Base-by-base conservation (phyloP, 495 filamentous ascomycete genomes). In the Thermothielavioides terrestris region DNA sequence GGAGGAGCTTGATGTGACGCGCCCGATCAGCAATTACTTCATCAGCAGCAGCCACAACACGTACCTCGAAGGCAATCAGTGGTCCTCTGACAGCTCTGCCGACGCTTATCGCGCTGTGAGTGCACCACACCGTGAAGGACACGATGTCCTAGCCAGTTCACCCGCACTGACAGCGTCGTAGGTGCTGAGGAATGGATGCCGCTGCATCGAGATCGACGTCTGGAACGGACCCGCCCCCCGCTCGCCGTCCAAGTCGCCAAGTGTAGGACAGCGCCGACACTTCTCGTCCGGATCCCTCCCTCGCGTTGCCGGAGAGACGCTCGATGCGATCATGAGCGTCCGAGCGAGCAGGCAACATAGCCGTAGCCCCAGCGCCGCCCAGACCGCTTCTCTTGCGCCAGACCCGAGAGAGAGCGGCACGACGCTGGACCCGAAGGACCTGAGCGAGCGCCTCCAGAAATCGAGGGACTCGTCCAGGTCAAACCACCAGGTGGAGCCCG, bases 191-290 rank as follows among this genome's bases (percentile, higher is more conserved):
- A 77, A 78, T 32, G 88, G 89, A 23, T 94, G 91, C 55, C 79
- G 92, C 26, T 95, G 88, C 54, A 87, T 96, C 26, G 91, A 96
- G 64, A 94, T 97, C 56, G 91, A 97, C 62, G 89, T 96, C 8
- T 95, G 89, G 87, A 85, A 97, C 67, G 86, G 89, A 2, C 51
- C 65, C 4, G 34, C 49, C 2, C 52, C 62, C 17, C 57, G 59
- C 10, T 47, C 54, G 0, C 47, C 56, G 2, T 67, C 66, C 34
- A 62, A 55, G 26, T 62, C 62, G 3, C 64, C 66, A 12, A 27
- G 49, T 25, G 48, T 39, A 15, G 54, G 62, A 21, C 68, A 73
- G 30, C 50, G 52, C 37, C 58, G 63, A 26, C 62, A 66, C 42
- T 48, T 72, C 15, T 74, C 73, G 7, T 65, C 68, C 7, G 57